A percentile compares a stretch with the other conserved stretches of the same genome.
Evolutionary conservation across 2,329 filamentous ascomycete genomes (phyloP).

Genomic region (Amauroascus niger): DNA sequence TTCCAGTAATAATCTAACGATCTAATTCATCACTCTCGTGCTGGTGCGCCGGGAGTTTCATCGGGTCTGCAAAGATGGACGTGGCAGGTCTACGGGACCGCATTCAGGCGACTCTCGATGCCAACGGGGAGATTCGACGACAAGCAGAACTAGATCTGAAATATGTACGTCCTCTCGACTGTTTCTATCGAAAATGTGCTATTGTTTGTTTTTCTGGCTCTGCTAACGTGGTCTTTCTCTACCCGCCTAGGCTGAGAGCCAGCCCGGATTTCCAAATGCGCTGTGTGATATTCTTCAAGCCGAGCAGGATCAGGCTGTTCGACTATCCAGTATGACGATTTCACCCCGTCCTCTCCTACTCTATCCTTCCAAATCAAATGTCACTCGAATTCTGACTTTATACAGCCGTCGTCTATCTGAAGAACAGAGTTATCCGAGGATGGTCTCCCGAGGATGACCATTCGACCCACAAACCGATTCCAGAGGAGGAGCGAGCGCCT

Average conservation of each 20-base stretch:
- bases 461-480: slow-evolving; percentile 62
- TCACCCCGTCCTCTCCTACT: slow-evolving; percentile 17
- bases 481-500: slow-evolving; percentile 78
- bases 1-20: neutral
- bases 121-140: slow-evolving; percentile 52
- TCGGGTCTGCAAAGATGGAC: slow-evolving; percentile 44
- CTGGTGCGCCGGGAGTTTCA: slow-evolving; percentile 8
- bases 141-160: slow-evolving; percentile 57
- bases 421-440: slow-evolving; percentile 89
- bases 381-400: slow-evolving; percentile 9
- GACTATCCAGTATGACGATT: slow-evolving; percentile 67
- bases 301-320: slow-evolving; percentile 75
- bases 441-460: slow-evolving; percentile 74
- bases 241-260: slow-evolving; percentile 64
- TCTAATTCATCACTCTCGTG: neutral
- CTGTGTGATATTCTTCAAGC: slow-evolving; percentile 81
- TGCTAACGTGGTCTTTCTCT: neutral
- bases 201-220: neutral
- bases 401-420: slow-evolving; percentile 89
- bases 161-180: slow-evolving; percentile 42
- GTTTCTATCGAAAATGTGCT: neutral
- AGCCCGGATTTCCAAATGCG: slow-evolving; percentile 80
- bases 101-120: slow-evolving; percentile 54
- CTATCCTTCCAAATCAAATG: slow-evolving; percentile 5
- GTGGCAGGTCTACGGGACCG: slow-evolving; percentile 52